Evolutionary conservation across 331 rosid genomes (phyloP), one percentile per base, ranked within the genome.

Genomic region (Cydonia oblonga): DNA sequence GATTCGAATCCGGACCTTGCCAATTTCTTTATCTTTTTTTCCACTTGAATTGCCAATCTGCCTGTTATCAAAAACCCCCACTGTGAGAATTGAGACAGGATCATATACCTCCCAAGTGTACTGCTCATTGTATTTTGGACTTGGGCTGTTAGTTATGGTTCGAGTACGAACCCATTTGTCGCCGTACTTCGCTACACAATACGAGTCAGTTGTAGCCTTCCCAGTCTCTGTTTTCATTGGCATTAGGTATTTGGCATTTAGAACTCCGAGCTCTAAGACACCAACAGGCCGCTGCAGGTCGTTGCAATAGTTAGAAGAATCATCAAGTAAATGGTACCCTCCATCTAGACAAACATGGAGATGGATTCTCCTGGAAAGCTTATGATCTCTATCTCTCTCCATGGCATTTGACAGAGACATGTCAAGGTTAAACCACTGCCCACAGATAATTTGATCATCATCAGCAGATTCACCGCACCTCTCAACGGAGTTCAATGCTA

Each of bases 261-360:
- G 81, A 69, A 92, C 87, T 57, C 97, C 97, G 13, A 92, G 90
- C 72, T 92, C 93, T 72, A 92, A 68, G 28, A 85, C 59, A 14
- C 97, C 97, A 2, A 89, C 85, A 65, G 96, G 74, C 20, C 89
- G 88, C 25, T 91, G 88, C 29, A 92, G 92, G 84, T 89, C 92
- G 52, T 91, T 84, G 25, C 90, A 86, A 62, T 86, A 87, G 64
- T 87, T 76, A 79, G 87, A 83, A 15, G 92, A 84, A 79, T 87
- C 92, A 56, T 92, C 97, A 44, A 92, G 87, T 72, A 87, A 96
- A 74, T 92, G 97, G 76, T 92, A 92, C 29, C 97, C 96, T 51
- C 97, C 97, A 26, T 89, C 96, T 24, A 92, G 97, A 81, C 82
- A 92, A 40, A 92, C 35, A 40, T 80, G 75, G 30, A 89, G 85